Percentiles rank a stretch among this genome's conserved stretches.
phyloP scores from a whole-genome alignment of 768 basidiomycete species.

The Xerocomus spinulosus region DNA sequence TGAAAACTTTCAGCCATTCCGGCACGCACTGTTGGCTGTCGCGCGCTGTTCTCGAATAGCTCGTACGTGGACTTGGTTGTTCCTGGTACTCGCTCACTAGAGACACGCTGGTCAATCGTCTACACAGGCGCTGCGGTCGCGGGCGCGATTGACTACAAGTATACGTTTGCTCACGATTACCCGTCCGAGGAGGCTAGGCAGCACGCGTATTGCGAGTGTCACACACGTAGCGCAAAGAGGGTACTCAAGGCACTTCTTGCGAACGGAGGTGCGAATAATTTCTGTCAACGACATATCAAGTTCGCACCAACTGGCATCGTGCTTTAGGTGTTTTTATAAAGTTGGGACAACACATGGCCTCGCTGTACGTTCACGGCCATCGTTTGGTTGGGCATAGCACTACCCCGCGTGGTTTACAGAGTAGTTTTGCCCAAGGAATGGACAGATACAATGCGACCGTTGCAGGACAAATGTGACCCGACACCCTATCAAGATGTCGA shows the following conservation, averaged over 20 bases:
- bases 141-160: conserved; percentile 69
- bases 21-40: conserved; percentile 69
- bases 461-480: conserved; percentile 92
- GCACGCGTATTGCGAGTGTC: conserved; percentile 69
- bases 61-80: conserved; percentile 36
- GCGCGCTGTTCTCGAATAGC: conserved; percentile 80
- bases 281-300: background rate
- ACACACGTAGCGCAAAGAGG: conserved; percentile 74
- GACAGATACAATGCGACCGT: conserved; percentile 51
- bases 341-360: conserved; percentile 85
- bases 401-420: conserved; percentile 26
- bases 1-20: conserved; percentile 64
- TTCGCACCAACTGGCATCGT: background rate
- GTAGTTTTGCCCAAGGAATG: conserved; percentile 60
- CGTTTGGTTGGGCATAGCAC: conserved; percentile 18
- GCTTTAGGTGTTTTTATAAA: conserved; percentile 75
- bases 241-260: conserved; percentile 79
- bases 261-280: conserved; percentile 65
- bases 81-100: conserved; percentile 24
- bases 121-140: conserved; percentile 53
- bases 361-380: conserved; percentile 37
- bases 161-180: conserved; percentile 54
- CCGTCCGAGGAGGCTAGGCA: conserved; percentile 45
- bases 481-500: conserved; percentile 78
- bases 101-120: conserved; percentile 18